These are phyloP conservation scores for Alternaria incomplexa DNA, from an alignment of 2,329 filamentous ascomycete species.

Conservation along the genomic window DNA sequence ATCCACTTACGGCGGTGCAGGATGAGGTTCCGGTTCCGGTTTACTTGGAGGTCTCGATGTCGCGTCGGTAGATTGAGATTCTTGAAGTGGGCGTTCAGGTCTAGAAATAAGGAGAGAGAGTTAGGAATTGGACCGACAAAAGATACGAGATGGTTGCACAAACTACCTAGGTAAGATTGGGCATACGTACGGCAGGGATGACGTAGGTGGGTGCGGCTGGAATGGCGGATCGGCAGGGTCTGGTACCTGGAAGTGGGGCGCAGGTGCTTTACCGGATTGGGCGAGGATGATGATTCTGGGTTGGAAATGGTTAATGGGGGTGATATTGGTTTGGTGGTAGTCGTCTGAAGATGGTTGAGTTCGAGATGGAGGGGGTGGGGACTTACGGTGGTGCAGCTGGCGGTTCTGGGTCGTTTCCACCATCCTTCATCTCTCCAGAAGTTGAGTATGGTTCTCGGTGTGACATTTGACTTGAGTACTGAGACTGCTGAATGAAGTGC, in stretches of 20 bases:
- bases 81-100: neutral
- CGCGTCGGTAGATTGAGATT: neutral
- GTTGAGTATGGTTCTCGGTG: neutral
- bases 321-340: neutral
- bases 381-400: slow-evolving; percentile 39
- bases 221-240: slow-evolving; percentile 23
- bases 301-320: slow-evolving; percentile 7
- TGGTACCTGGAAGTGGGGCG: slow-evolving; percentile 26
- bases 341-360: neutral
- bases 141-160: slow-evolving; percentile 3
- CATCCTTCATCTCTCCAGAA: neutral
- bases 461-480: neutral
- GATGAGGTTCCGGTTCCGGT: slow-evolving; percentile 19
- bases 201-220: slow-evolving; percentile 29
- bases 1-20: slow-evolving; percentile 23
- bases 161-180: slow-evolving; percentile 14
- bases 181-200: slow-evolving; percentile 28
- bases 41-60: slow-evolving; percentile 2
- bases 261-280: slow-evolving; percentile 21
- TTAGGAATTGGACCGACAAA: neutral
- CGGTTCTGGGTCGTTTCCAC: slow-evolving; percentile 22
- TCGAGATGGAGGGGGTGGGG: neutral
- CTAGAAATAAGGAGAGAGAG: neutral
- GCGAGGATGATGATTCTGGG: slow-evolving; percentile 34
- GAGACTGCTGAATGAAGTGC: neutral